phyloP scores from a whole-genome alignment of 306 rosid species.

The Vigna nakashimae region DNA sequence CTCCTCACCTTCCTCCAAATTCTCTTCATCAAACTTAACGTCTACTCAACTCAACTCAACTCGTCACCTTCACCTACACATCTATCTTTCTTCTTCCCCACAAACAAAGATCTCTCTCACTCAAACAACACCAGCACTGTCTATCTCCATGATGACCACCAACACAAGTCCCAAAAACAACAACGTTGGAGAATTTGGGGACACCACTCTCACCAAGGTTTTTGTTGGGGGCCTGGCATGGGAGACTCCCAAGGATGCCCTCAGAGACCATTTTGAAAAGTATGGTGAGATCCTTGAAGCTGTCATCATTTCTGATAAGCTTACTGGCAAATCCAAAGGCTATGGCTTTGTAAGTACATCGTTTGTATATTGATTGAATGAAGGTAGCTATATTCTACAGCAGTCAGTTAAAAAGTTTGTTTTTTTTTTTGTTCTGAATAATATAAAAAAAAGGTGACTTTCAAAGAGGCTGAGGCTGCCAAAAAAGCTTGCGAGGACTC shows the following conservation, averaged over 20 bases:
- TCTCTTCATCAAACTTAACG: constrained; percentile 16
- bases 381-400: neutral
- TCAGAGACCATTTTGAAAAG: constrained; percentile 72
- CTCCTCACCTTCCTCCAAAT: constrained; percentile 24
- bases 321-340: constrained; percentile 93
- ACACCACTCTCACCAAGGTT: constrained; percentile 81
- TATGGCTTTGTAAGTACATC: constrained; percentile 78
- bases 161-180: neutral
- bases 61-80: neutral
- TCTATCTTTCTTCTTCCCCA: neutral
- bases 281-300: constrained; percentile 89
- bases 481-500: constrained; percentile 91
- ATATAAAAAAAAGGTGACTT: constrained; percentile 63
- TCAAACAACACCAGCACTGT: neutral
- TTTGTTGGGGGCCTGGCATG: constrained; percentile 90
- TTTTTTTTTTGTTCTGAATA: neutral
- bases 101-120: neutral
- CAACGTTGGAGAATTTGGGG: constrained; percentile 63
- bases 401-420: neutral
- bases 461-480: constrained; percentile 81
- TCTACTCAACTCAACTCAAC: neutral
- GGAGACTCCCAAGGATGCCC: constrained; percentile 87
- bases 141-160: constrained; percentile 42
- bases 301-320: constrained; percentile 83
- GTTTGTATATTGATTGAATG: neutral